phyloP scores from a whole-genome alignment of 2,329 filamentous ascomycete species.

The Bipolaris gigantea region DNA sequence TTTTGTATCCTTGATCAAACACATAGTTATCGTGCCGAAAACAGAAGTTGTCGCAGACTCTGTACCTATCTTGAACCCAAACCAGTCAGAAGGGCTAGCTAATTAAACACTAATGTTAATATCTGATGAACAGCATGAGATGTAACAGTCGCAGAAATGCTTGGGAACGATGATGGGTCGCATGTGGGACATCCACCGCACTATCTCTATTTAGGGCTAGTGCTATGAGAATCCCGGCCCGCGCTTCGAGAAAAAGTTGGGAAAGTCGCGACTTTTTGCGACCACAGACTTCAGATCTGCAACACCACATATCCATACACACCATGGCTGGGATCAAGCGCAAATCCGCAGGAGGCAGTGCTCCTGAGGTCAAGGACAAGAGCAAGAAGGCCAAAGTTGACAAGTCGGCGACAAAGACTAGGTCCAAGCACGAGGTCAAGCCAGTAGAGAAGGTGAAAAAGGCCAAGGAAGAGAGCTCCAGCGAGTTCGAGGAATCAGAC shows the following conservation, averaged over 20 bases:
- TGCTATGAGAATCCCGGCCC: slow-evolving; percentile 17
- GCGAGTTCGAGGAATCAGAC: slow-evolving; percentile 42
- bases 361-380: slow-evolving; percentile 25
- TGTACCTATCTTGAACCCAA: no score
- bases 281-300: slow-evolving; percentile 6
- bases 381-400: slow-evolving; percentile 47
- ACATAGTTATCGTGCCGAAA: no score
- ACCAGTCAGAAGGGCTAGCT: no score
- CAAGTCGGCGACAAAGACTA: slow-evolving; percentile 34
- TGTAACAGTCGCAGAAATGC: neutral
- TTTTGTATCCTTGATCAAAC: no score
- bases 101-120: no score
- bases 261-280: slow-evolving; percentile 22
- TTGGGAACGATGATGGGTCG: neutral
- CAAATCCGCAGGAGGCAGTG: slow-evolving; percentile 28
- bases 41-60: no score
- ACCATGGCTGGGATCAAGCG: slow-evolving; percentile 44
- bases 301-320: slow-evolving; percentile 6
- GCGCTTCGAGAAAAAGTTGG: slow-evolving; percentile 31
- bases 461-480: slow-evolving; percentile 30
- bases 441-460: slow-evolving; percentile 37
- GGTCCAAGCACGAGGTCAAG: slow-evolving; percentile 31
- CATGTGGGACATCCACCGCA: neutral
- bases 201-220: slow-evolving; percentile 7
- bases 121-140: neutral